These are phyloP conservation scores for Brachypodium distachyon DNA, from an alignment of 202 grass and related monocot species.

Conservation along the genomic window DNA sequence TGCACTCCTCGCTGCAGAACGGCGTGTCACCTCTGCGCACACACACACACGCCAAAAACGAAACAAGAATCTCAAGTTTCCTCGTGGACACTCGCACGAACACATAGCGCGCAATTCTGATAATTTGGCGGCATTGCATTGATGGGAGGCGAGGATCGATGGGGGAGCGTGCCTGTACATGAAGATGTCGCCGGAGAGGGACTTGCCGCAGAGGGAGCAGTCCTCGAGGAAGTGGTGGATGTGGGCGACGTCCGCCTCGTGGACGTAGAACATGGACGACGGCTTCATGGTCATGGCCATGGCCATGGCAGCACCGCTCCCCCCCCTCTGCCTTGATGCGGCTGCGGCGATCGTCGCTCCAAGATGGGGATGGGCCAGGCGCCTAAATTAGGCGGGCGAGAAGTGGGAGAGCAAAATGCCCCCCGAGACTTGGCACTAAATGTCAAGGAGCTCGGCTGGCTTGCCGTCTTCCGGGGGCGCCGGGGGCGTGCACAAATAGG, in stretches of 20 bases:
- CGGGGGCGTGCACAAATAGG: slow-evolving; percentile 23
- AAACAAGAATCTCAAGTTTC: too few relatives aligned
- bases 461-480: not conserved
- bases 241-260: slow-evolving; percentile 26
- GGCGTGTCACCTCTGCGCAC: slow-evolving; percentile 68
- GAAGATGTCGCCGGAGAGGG: slow-evolving; percentile 79
- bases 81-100: not conserved
- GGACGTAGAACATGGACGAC: slow-evolving; percentile 61
- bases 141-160: too few relatives aligned
- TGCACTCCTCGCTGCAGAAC: slow-evolving; percentile 96
- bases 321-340: slow-evolving; percentile 21
- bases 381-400: slow-evolving; percentile 18
- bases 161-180: slow-evolving; percentile 54
- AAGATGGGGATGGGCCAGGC: too few relatives aligned
- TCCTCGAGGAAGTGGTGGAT: slow-evolving; percentile 67
- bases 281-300: slow-evolving; percentile 28
- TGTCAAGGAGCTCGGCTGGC: slow-evolving; percentile 23
- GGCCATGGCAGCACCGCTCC: slow-evolving; percentile 25
- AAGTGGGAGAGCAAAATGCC: slow-evolving; percentile 31
- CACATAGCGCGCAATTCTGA: not conserved
- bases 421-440: slow-evolving; percentile 30
- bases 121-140: not conserved
- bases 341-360: slow-evolving; percentile 4
- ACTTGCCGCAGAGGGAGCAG: slow-evolving; percentile 67
- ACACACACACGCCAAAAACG: too few relatives aligned